Evolutionary conservation across 2,329 filamentous ascomycete genomes (phyloP), one percentile per base, ranked within the genome.

Genomic region (Apiospora arundinis): DNA sequence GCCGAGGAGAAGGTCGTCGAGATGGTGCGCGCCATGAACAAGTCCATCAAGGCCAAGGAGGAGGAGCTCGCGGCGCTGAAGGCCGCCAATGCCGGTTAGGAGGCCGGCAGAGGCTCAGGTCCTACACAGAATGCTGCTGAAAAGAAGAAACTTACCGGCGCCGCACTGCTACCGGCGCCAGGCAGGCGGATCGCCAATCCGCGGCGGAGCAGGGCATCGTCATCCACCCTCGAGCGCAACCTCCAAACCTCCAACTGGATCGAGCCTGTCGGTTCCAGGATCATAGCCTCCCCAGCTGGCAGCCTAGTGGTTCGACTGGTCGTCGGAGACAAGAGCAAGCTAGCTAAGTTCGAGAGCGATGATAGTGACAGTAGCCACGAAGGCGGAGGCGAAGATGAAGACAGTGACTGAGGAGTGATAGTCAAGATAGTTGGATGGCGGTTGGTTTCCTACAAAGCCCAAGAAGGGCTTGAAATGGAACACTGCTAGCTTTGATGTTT

Each of bases 11-110:
- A 91, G 78, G 88, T 93, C 56, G 85, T 89, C 70, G 86, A 89
- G 70, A 89, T 92, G 79, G 85, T 86, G 68, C 85, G 85, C 78
- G 87, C 84, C 77, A 86, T 91, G 74, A 87, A 88, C 75, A 87
- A 85, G 74, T 86, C 89, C 81, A 86, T 92, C 71, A 90, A 89
- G 80, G 84, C 87, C 69, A 92, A 93, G 82, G 92, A 92, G 80
- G 86, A 87, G 70, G 84, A 86, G 74, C 82, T 93, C 70, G 82
- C 87, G 40, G 86, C 86, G 71, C 84, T 92, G 67, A 92, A 92
- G 83, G 87, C 85, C 49, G 88, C 86, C 74, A 85, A 91, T 71
- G 80, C 83, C 60, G 87, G 87, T 46, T 70, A 70, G 69, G 71
- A 69, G 67, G n/a, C 56, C 56, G 56, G 32, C 56, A 40, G 21